Base-by-base conservation (phyloP, 75 land plant species). In the Pinus albicaulis region DNA sequence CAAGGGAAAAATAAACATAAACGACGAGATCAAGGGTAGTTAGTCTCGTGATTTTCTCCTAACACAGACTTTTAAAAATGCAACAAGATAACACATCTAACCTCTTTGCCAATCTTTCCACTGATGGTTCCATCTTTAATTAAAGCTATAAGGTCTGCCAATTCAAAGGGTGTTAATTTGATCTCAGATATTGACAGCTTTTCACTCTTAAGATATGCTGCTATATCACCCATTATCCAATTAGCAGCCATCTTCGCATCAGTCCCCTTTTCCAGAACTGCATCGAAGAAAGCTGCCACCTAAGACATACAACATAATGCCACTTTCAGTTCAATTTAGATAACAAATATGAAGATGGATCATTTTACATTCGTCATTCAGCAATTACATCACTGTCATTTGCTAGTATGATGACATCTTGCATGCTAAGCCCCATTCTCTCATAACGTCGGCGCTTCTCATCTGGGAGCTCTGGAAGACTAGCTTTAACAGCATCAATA, bases 81-180 rank as follows among this genome's bases (percentile, higher is more conserved):
- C 7, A 66, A 66, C 38, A 20, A 55, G 61, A 76, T 14, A 75
- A 38, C 59, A 77, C 55, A 48, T 13, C 55, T 58, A 76, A 93
- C 99, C 95, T 96, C 92, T 80, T 96, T 96, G 72, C 95, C 99
- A 74, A 94, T 96, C 78, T 96, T 96, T 38, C 99, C 99, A 82
- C 99, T 96, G 25, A 96, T 94, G 12, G 93, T 94, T 72, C 89
- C 95, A 85, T 78, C 84, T 84, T 96, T 88, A 76, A 96, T 96
- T 28, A 96, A 88, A 34, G 85, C 81, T 59, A 96, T 92, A 34
- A 96, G 86, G 82, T 92, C 95, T 73, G 93, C 87, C 58, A 96
- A 80, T 74, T 90, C 91, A 19, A 79, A 53, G 52, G 99, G 88
- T 26, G 82, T 86, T 38, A 96, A 78, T 76, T 94, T 90, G 20